Percentiles rank a stretch among this genome's conserved stretches.
Conservation (phyloP, 306 rosid genomes). For the Cucumis sativus region DNA sequence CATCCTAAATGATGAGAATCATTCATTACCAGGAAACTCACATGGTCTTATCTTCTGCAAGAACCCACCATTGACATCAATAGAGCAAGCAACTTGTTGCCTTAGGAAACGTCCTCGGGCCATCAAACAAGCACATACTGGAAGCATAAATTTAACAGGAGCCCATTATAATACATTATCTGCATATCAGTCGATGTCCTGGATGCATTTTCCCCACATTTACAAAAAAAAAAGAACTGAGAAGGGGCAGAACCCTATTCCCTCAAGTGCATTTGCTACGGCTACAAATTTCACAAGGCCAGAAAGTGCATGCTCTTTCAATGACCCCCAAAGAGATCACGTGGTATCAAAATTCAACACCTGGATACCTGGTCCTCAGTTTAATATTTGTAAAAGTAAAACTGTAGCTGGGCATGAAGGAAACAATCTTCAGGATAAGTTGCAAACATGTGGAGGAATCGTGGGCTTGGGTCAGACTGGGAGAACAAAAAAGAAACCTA, state of each 20-base stretch:
- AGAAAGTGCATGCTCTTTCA: slow-evolving; percentile 9
- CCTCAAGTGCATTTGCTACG: slow-evolving; percentile 14
- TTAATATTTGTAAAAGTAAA: slow-evolving; percentile 3
- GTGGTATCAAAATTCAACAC: slow-evolving; percentile 20
- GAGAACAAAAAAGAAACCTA: slow-evolving; percentile 44
- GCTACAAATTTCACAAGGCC: slow-evolving; percentile 12
- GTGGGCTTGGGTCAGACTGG: slow-evolving; percentile 19
- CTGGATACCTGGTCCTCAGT: slow-evolving; percentile 23
- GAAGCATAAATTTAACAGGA: slow-evolving; percentile 24
- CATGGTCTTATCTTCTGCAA: background rate
- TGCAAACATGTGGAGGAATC: slow-evolving; percentile 19
- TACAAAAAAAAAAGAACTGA: slow-evolving; percentile 38
- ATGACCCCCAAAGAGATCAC: slow-evolving; percentile 14
- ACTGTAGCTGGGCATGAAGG: slow-evolving; percentile 12
- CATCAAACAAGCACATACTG: slow-evolving; percentile 13
- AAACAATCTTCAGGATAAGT: slow-evolving; percentile 5
- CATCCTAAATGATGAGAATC: background rate
- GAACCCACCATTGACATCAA: background rate
- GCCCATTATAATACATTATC: slow-evolving; percentile 21
- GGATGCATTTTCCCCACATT: slow-evolving; percentile 31
- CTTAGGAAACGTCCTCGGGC: slow-evolving; percentile 21
- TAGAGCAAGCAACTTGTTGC: slow-evolving; percentile 13
- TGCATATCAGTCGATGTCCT: slow-evolving; percentile 17
- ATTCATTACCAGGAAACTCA: background rate
- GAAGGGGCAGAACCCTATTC: slow-evolving; percentile 20